Evolutionary conservation across 495 filamentous ascomycete genomes (phyloP), one percentile per base, ranked within the genome.

Genomic region (Penicillium canariense): DNA sequence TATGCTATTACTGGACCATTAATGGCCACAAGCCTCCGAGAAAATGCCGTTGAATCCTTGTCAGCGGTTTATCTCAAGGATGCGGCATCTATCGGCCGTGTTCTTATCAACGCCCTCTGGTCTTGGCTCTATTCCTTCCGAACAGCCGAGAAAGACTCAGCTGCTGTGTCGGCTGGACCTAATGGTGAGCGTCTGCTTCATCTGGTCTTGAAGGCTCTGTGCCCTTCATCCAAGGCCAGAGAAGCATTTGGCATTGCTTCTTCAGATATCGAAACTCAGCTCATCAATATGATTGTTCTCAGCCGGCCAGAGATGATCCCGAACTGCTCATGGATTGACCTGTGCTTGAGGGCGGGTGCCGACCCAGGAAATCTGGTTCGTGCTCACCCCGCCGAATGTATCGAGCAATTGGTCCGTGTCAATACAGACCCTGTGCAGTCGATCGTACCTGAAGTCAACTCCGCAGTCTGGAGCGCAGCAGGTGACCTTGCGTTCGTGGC

Each of bases 401-500:
- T 87, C 54, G 63, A 70, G 28, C 74, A 75, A 43, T 58, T 78
- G 48, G 65, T 67, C 27, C 60, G 63, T 25, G 67, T 78, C 32
- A 68, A 72, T 27, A 61, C 69, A 53, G 72, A 78, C 34, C 63
- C 74, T 31, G 54, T 76, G 40, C 68, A 76, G 47, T 76, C 73
- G 25, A 68, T 62, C 31, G 65, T 76, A 2, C 72, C 72, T 15
- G 28, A 65, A 47, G 61, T 92, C 50, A 80, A 82, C 48, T 66
- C 73, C 11, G 94, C 95, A 25, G 87, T 92, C 11, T 90, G 83
- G 66, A 82, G 77, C 50, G 88, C 91, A 2, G 87, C 90, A 3
- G 90, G 91, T 32, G 95, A 97, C 52, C 76, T 98, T 46, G 91
- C 89, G 5, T 98, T 98, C 56, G 90, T 98, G 22, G 89, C 93